Base-by-base conservation (phyloP, 164 flowering plant genomes). In the Aristolochia californica region DNA sequence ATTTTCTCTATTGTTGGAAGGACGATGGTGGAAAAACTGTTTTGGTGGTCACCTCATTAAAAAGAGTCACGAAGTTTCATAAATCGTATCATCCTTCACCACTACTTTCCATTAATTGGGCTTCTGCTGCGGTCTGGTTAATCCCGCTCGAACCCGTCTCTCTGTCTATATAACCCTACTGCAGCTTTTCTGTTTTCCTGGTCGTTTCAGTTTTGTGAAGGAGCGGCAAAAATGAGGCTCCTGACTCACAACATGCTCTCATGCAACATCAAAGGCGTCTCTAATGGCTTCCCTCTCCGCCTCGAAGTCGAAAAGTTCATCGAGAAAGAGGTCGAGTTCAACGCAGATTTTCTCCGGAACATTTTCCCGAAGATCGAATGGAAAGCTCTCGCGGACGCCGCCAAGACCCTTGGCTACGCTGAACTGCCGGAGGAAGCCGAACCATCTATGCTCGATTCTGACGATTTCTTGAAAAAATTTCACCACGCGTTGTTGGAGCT, bases 161-260 rank as follows among this genome's bases (percentile, higher is more conserved):
- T 13, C 0, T 12, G 10, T 14, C 27, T 12, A 0, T 34, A 34
- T 7, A 28, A 28, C 3, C 10, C 10, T 1, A 9, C 10, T 12
- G 5, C 7, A 5, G 40, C 40, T 34, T 34, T 34, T 7, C 7
- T 7, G 40, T 34, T 12, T 34, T 34, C 40, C 40, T 34, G 40
- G 7, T 34, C 40, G 5, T 34, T 12, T 3, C 40, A 34, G 40
- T 34, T 0, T 34, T 12, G 40, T 34, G 1, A 45, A 44, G 20
- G 53, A 56, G 21, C 40, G 57, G 48, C 38, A 62, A 55, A 74
- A 75, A 89, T 90, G 97, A 83, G 87, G 80, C 83, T 90, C 5
- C 55, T 90, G 17, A 87, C 96, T 0, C 97, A 87, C 78, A 90
- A 90, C 80, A 85, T 90, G 94, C 76, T 90, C 0, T 85, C 94